Percentiles rank a stretch among this genome's conserved stretches.
Evolutionary conservation across 2,329 filamentous ascomycete genomes (phyloP).

Genomic region (Grosmannia penicillata): DNA sequence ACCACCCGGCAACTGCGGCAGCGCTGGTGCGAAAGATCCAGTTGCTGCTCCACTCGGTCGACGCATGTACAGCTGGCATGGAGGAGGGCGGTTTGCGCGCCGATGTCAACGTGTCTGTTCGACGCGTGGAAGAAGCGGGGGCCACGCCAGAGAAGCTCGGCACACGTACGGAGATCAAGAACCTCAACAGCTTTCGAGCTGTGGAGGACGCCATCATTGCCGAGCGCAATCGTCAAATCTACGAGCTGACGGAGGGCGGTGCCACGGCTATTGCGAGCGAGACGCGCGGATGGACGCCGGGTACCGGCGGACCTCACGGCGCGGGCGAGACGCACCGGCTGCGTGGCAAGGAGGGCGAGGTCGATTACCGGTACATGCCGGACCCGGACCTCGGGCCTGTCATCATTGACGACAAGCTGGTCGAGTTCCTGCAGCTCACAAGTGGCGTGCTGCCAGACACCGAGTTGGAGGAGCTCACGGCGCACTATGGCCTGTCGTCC

Average conservation of each 20-base stretch:
- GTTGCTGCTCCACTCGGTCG: slow-evolving; percentile 59
- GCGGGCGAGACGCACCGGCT: slow-evolving; percentile 67
- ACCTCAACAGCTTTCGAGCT: slow-evolving; percentile 84
- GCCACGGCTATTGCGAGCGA: slow-evolving; percentile 51
- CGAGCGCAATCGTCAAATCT: slow-evolving; percentile 80
- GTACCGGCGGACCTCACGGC: slow-evolving; percentile 18
- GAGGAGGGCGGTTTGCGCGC: slow-evolving; percentile 80
- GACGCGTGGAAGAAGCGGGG: slow-evolving; percentile 35
- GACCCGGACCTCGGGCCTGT: slow-evolving; percentile 81
- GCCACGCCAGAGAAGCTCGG: too few species aligned
- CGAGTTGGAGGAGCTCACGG: slow-evolving; percentile 46
- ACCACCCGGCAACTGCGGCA: slow-evolving; percentile 73
- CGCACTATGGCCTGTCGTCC: slow-evolving; percentile 50
- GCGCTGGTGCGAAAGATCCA: slow-evolving; percentile 85
- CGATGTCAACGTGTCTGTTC: slow-evolving; percentile 89
- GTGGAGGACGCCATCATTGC: slow-evolving; percentile 90
- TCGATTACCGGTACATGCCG: slow-evolving; percentile 97
- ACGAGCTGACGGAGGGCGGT: slow-evolving; percentile 60
- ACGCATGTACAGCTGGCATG: slow-evolving; percentile 84
- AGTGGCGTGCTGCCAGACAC: slow-evolving; percentile 61
- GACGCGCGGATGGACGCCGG: slow-evolving; percentile 84
- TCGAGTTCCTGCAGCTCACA: slow-evolving; percentile 44
- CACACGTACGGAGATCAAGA: slow-evolving; percentile 93
- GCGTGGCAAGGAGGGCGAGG: slow-evolving; percentile 87
- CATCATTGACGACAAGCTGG: slow-evolving; percentile 54